Conservation (phyloP, 352 stramenopile species). For the Pythium phragmiticola region DNA sequence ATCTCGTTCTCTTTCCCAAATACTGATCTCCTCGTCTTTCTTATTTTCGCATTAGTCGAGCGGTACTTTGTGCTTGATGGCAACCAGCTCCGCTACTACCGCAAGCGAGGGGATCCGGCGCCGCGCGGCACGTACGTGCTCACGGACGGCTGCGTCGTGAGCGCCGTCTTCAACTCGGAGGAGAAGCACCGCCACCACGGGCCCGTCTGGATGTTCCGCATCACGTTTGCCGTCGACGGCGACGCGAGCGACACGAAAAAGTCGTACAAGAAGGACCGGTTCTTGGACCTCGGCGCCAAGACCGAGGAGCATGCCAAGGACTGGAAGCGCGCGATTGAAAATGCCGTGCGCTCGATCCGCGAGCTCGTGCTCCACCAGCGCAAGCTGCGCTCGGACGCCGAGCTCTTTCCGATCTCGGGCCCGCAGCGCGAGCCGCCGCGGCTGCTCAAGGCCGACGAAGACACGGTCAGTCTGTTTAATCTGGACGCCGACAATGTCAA, state of each 20-base stretch:
- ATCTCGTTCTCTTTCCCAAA: neutral
- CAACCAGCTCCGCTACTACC: conserved; percentile 86
- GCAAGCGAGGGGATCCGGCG: conserved; percentile 79
- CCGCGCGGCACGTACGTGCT: conserved; percentile 84
- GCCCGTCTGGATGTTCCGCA: conserved; percentile 88
- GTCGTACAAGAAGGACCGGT: conserved; percentile 88
- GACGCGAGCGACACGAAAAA: conserved; percentile 66
- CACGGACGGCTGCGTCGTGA: conserved; percentile 77
- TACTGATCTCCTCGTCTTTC: neutral
- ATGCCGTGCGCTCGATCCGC: conserved; percentile 70
- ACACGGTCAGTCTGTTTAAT: conserved; percentile 85
- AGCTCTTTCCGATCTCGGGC: conserved; percentile 54
- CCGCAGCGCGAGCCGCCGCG: conserved; percentile 60
- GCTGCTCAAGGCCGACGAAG: conserved; percentile 77
- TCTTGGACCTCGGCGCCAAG: conserved; percentile 84
- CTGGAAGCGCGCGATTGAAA: conserved; percentile 80
- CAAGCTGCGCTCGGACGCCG: conserved; percentile 74
- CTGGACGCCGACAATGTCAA: conserved; percentile 83
- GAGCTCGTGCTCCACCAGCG: conserved; percentile 73
- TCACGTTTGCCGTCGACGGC: conserved; percentile 75
- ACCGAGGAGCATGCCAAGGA: conserved; percentile 78
- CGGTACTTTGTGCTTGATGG: conserved; percentile 87
- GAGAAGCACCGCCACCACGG: conserved; percentile 89
- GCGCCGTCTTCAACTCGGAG: conserved; percentile 82
- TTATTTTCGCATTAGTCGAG: conserved; percentile 46